Evolutionary conservation across 805 yeast species (phyloP), one percentile per base, ranked within the genome.

Genomic region (Yarrowia sp.): DNA sequence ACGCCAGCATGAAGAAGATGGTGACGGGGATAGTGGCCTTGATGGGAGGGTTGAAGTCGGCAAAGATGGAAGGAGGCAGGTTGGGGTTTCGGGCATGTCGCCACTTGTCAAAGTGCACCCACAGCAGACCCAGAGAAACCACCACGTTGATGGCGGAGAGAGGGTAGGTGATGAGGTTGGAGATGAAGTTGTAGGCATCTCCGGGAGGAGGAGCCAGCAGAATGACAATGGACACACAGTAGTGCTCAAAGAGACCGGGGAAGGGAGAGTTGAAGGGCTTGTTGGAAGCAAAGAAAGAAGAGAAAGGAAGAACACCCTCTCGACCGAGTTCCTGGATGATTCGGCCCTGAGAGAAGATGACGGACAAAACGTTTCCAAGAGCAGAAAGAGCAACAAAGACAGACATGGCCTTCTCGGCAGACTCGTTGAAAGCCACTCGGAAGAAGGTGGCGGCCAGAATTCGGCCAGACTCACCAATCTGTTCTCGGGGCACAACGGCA

Each of bases 171-270:
- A 89, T 87, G 78, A 90, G 80, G 76, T 90, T 89, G 75, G 88
- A 74, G 69, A 90, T 84, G 74, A 90, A 88, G 75, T 88, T 87
- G 78, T 89, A 90, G 55, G 96, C 96, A 73, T 89, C 96, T 65
- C 95, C 96, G 31, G 92, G 89, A 17, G 95, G 93, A 45, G 90
- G 90, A 4, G 93, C 95, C 51, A 89, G 72, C 67, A 90, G 84
- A 57, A 91, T 86, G 62, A 90, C 79, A 44, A 87, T 76, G 77
- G 92, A 88, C 15, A 89, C 86, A 51, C 86, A 74, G 84, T 90
- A 89, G 73, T 90, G 96, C 74, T 88, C 88, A 70, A 86, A 79
- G 63, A 90, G 78, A 61, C 93, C 96, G 47, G 85, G 83, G 68
- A 84, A 75, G 48, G 96, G 96, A 2, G 95, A 80, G 69, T 82